Base-by-base conservation (phyloP, 2,329 filamentous ascomycete species). In the Talaromyces verruculosus region DNA sequence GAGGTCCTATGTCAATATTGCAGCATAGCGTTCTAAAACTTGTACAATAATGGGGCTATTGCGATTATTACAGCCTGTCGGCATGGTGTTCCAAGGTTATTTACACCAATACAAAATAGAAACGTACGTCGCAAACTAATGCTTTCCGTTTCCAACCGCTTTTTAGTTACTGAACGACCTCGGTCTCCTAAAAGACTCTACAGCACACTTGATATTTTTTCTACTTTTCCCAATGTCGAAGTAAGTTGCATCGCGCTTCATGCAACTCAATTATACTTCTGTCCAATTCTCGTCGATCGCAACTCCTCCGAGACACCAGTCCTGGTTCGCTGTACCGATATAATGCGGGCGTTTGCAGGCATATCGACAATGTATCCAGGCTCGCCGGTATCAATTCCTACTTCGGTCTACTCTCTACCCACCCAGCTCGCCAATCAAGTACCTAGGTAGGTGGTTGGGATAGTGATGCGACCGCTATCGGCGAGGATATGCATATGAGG, bases 361-460 rank as follows among this genome's bases (percentile, higher is more conserved):
- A 83, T 91, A 69, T 91, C 89, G 33, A 89, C 88, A 61, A 81
- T 90, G 33, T 90, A 90, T 75, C 79, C 80, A 13, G 84, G 84
- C 61, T 89, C 88, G 0, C 82, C 82, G 15, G 85, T 91, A 65
- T 85, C 88, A n/a, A 89, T 89, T 15, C 89, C 89, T 2, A 91
- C 89, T 0, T 91, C 89, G 0, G 89, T 91, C 41, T 92, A 91
- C 73, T 91, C 89, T 4, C 76, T 91, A 0, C 87, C 89, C 1
- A 83, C 91, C 47, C 83, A 85, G 60, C 78, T 91, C 15, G 85
- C 89, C 43, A 88, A 91, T 71, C 83, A 85, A 33, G 89, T n/a
- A n/a, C n/a, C n/a, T n/a, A n/a, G n/a, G n/a, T 91, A 35, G 88
- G 88, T 11, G 89, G 89, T 37, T 91, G 89, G 89, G 89, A 91